Evolutionary conservation across 257 asterid species (phyloP), one percentile per base, ranked within the genome.

Genomic region (Rubia yunnanensis): DNA sequence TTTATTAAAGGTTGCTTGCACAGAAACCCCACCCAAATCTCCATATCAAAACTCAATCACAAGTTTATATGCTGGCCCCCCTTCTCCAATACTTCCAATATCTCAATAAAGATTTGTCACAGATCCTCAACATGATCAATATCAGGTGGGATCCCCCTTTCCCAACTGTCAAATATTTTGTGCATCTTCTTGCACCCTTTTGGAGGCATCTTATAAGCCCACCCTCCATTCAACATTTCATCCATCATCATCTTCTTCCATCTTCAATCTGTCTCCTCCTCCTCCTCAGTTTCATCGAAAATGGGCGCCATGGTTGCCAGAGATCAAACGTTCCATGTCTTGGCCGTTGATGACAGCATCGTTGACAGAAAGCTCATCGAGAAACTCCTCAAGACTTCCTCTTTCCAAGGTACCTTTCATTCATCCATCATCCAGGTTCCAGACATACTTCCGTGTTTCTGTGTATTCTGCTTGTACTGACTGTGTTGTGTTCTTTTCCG

Each of bases 331-430:
- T 50, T 50, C 35, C 88, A 83, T 65, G 88, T 83, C 10, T 55
- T 80, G 30, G 88, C 86, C 1, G 88, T 86, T 38, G 94, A 86
- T 27, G 94, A 86, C 62, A 80, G 94, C 77, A 17, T 81, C 63
- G 79, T 83, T 26, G 94, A 86, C 46, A 65, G 89, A 57, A 86
- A 78, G 66, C 39, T 86, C 66, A 81, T 86, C 7, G 89, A 86
- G 73, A 78, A 85, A 41, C 86, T 83, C 41, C 88, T 86, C 73
- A 80, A 78, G 60, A 83, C 81, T n/a, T 83, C 82, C 70, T 86
- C 94, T 30, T 78, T 75, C 65, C 79, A 82, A 78, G 88, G 88
- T 83, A 65, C 27, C 27, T 68, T 44, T 39, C 31, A 9, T 10
- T 3, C 5, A 36, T 34, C 27, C 26, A 13, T n/a, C n/a, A n/a